These are phyloP conservation scores for Ramularia endophylla DNA, from an alignment of 2,329 filamentous ascomycete species.

Conservation along the genomic window DNA sequence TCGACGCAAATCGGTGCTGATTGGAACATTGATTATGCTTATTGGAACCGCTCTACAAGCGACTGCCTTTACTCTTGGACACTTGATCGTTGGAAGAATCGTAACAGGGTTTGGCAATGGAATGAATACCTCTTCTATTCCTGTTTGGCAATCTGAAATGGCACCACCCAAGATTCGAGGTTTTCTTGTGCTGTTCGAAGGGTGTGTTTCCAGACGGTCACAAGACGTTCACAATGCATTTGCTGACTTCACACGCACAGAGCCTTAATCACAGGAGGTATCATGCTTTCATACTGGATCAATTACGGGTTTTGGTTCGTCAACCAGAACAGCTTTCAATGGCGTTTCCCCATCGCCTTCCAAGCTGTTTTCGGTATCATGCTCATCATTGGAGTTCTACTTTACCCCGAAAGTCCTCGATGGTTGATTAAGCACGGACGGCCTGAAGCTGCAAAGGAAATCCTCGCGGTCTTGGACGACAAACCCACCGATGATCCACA, in stretches of 20 bases:
- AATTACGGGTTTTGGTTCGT: conserved; percentile 41
- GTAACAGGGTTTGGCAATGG: conserved; percentile 46
- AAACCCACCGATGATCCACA: conserved; percentile 30
- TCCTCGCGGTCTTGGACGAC: conserved; percentile 31
- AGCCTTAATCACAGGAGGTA: too few species aligned
- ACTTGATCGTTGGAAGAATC: conserved; percentile 44
- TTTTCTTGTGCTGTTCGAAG: conserved; percentile 91
- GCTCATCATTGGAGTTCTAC: conserved; percentile 48
- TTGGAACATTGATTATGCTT: conserved; percentile 54
- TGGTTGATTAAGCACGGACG: conserved; percentile 30
- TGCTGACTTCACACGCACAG: too few species aligned
- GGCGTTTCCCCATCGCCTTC: conserved; percentile 51
- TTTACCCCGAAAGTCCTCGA: conserved; percentile 15
- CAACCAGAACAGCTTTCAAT: conserved; percentile 32
- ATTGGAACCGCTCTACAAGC: conserved; percentile 56
- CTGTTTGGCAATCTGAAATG: conserved; percentile 45
- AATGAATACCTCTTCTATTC: conserved; percentile 34
- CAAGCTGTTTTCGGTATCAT: conserved; percentile 48
- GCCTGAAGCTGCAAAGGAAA: conserved; percentile 30
- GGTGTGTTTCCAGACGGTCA: too few species aligned
- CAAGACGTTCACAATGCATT: too few species aligned
- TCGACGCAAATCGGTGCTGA: conserved; percentile 52
- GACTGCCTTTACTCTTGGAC: conserved; percentile 40
- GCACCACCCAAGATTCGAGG: conserved; percentile 91
- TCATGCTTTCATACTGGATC: conserved; percentile 50